These are phyloP conservation scores for Eimeria maxima DNA, from an alignment of 169 alveolate species.

Conservation along the genomic window DNA sequence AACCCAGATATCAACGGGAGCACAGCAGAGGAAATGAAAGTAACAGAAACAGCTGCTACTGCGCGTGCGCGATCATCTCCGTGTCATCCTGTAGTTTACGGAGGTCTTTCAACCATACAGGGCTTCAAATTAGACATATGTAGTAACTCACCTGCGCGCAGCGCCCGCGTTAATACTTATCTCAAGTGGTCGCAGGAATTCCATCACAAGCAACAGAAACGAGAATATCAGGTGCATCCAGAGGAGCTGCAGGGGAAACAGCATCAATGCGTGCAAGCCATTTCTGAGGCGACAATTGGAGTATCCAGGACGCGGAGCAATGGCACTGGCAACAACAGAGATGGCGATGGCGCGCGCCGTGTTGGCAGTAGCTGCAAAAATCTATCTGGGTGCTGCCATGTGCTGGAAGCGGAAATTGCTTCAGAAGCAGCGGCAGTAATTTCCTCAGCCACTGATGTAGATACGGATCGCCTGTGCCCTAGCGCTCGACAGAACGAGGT, in stretches of 20 bases:
- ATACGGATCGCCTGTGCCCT: background rate
- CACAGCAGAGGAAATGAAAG: background rate
- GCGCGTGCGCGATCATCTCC: background rate
- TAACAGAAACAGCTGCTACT: background rate
- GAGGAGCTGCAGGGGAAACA: background rate
- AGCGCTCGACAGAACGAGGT: background rate
- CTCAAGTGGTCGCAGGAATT: background rate
- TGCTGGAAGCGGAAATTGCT: background rate
- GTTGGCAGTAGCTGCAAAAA: background rate
- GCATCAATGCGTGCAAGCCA: background rate
- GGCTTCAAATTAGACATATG: too few relatives aligned
- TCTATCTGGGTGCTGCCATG: background rate
- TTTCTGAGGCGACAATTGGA: background rate
- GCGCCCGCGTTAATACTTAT: background rate
- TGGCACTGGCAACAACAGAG: background rate
- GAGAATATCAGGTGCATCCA: background rate
- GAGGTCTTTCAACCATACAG: background rate
- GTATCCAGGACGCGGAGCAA: background rate
- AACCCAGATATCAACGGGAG: background rate
- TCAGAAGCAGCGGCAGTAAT: background rate
- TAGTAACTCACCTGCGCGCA: background rate
- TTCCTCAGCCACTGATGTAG: background rate
- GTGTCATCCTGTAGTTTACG: background rate
- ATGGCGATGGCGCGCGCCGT: background rate
- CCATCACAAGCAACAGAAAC: conserved; percentile 7